Percentiles rank a stretch among this genome's conserved stretches.
Conservation (phyloP, 2,329 filamentous ascomycete genomes). For the Aciculosporium take region DNA sequence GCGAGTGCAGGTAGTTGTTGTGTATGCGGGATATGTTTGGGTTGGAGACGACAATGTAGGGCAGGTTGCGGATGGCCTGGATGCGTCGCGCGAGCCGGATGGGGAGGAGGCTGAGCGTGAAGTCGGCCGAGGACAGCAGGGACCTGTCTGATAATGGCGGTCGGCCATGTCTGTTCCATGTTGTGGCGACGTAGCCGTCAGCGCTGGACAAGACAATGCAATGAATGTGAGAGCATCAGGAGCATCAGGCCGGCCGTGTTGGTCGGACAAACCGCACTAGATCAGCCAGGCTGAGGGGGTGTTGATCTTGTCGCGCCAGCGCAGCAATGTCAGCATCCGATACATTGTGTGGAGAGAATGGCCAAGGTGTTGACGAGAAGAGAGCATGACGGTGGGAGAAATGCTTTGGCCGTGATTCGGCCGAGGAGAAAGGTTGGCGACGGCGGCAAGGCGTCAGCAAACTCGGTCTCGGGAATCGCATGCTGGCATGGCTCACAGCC, state of each 20-base stretch:
- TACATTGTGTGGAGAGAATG: constrained; percentile 17
- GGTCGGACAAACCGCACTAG: constrained; percentile 56
- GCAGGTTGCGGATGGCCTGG: constrained; percentile 80
- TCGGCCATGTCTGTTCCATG: constrained; percentile 47
- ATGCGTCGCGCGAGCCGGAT: constrained; percentile 89
- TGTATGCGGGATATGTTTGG: constrained; percentile 90
- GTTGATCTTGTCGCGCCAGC: constrained; percentile 63
- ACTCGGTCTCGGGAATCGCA: constrained; percentile 3
- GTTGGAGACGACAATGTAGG: constrained; percentile 97
- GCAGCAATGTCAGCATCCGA: constrained; percentile 64
- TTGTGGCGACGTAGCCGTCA: too few relatives aligned
- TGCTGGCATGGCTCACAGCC: constrained; percentile 7
- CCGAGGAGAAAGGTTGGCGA: background rate
- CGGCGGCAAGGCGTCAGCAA: background rate
- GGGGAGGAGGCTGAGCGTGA: constrained; percentile 82
- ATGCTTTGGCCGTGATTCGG: background rate
- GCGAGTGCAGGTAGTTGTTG: constrained; percentile 86
- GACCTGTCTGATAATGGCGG: constrained; percentile 70
- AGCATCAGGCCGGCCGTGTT: background rate
- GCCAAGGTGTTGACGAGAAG: background rate
- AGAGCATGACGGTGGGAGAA: background rate
- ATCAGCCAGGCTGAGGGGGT: constrained; percentile 73
- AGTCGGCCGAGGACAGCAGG: constrained; percentile 83
- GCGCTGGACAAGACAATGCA: too few relatives aligned
- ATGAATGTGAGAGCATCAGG: background rate